A percentile compares a stretch with the other conserved stretches of the same genome.
These are phyloP conservation scores for Theobroma grandiflorum DNA, from an alignment of 441 rosid species.

Conservation along the genomic window DNA sequence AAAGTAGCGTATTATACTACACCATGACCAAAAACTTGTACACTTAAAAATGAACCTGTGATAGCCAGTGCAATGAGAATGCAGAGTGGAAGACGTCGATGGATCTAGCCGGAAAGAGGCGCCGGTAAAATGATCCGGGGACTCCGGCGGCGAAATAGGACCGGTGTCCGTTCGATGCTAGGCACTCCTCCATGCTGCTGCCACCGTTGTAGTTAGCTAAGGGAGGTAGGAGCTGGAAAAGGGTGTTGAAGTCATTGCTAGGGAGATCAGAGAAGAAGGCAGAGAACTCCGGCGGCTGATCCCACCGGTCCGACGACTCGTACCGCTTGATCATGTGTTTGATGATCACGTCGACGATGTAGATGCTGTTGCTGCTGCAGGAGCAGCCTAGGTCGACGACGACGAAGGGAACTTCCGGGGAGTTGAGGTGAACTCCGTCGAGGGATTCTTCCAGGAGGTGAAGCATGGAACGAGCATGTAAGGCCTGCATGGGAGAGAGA, in stretches of 20 bases:
- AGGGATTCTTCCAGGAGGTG: conserved; percentile 87
- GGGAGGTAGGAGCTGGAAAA: conserved; percentile 91
- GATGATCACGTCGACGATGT: conserved; percentile 69
- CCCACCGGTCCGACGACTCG: conserved; percentile 48
- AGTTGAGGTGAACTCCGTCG: conserved; percentile 61
- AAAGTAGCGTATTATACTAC: neutral
- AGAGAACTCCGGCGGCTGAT: conserved; percentile 74
- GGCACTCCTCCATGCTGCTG: conserved; percentile 85
- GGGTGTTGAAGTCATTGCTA: conserved; percentile 92
- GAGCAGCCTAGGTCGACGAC: conserved; percentile 92
- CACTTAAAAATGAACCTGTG: conserved; percentile 61
- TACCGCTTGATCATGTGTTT: conserved; percentile 81
- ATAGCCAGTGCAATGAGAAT: conserved; percentile 95
- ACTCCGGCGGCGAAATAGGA: conserved; percentile 85
- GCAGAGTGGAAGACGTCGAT: conserved; percentile 86
- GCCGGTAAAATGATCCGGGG: conserved; percentile 87
- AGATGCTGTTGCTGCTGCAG: conserved; percentile 73
- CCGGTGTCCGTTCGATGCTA: conserved; percentile 74
- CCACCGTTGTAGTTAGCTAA: conserved; percentile 49
- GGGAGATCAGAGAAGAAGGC: conserved; percentile 94
- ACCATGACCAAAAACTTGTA: neutral
- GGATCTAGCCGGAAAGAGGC: conserved; percentile 84
- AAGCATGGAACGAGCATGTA: conserved; percentile 88
- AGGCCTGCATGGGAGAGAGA: conserved; percentile 54
- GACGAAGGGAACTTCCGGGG: conserved; percentile 61